Evolutionary conservation across 2,329 filamentous ascomycete genomes (phyloP).

Genomic region (Fusarium humuli): DNA sequence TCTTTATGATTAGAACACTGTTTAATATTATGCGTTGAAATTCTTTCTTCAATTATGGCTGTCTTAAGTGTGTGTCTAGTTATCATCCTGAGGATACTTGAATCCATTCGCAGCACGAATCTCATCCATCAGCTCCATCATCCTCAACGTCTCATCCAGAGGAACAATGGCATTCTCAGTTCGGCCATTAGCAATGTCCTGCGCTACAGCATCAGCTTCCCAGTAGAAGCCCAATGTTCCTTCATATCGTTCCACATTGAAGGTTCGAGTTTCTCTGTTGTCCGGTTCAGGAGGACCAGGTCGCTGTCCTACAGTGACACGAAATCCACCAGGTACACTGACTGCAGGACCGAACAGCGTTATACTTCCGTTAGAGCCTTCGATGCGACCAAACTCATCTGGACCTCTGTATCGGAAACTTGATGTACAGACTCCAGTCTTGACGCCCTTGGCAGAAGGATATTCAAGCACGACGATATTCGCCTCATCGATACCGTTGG

Average conservation of each 20-base stretch:
- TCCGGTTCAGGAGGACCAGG: neutral
- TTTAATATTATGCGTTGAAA: conserved; percentile 19
- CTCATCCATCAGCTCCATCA: conserved; percentile 61
- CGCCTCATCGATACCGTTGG: conserved; percentile 16
- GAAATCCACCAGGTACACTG: conserved; percentile 23
- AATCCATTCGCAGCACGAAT: conserved; percentile 47
- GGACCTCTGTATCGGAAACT: conserved; percentile 22
- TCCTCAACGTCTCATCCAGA: conserved; percentile 57
- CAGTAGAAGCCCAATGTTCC: conserved; percentile 23
- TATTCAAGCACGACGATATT: conserved; percentile 13
- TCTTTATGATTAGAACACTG: conserved; percentile 6
- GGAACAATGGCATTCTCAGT: conserved; percentile 58
- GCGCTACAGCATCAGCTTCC: conserved; percentile 29
- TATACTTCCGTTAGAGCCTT: conserved; percentile 18
- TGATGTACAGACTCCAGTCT: conserved; percentile 21
- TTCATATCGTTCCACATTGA: conserved; percentile 17
- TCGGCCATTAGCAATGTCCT: conserved; percentile 41
- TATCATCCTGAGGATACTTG: conserved; percentile 20
- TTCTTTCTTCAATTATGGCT: neutral
- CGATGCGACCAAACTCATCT: conserved; percentile 10
- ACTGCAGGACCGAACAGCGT: conserved; percentile 14
- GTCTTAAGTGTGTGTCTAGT: neutral
- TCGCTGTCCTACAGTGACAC: conserved; percentile 4
- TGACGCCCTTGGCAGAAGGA: neutral
- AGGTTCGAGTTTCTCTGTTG: conserved; percentile 1